Conservation (phyloP, 176 grass and related monocot genomes). For the Puccinellia tenuiflora region DNA sequence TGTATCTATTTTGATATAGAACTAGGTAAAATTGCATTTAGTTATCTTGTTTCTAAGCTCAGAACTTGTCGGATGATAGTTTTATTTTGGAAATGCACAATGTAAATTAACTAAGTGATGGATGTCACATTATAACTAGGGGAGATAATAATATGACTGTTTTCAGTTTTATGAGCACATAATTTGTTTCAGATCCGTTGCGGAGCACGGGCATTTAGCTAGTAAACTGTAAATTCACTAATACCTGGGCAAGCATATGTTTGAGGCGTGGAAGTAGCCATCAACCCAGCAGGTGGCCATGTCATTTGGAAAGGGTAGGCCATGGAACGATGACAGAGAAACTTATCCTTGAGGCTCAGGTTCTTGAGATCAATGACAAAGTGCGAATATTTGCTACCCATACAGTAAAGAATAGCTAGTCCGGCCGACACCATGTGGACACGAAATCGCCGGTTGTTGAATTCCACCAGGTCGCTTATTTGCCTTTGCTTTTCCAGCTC, state of each 20-base stretch:
- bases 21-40: too few species aligned
- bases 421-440: background rate
- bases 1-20: too few species aligned
- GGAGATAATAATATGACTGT: too few species aligned
- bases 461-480: background rate
- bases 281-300: background rate
- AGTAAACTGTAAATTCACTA: too few species aligned
- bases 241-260: background rate
- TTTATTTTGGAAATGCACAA: too few species aligned
- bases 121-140: too few species aligned
- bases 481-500: background rate
- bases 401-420: background rate
- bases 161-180: too few species aligned
- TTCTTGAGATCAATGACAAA: background rate
- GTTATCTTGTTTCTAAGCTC: too few species aligned
- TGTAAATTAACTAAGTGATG: too few species aligned
- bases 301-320: background rate
- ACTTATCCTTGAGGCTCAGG: background rate
- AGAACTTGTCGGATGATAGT: too few species aligned
- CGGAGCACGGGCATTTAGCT: too few species aligned
- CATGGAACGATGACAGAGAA: background rate
- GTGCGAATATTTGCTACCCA: background rate
- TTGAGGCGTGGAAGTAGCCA: background rate
- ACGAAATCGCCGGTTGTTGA: background rate
- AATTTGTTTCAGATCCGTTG: too few species aligned